These are phyloP conservation scores for Phlebiopsis gigantea DNA, from an alignment of 768 basidiomycete genomes.

Conservation along the genomic window DNA sequence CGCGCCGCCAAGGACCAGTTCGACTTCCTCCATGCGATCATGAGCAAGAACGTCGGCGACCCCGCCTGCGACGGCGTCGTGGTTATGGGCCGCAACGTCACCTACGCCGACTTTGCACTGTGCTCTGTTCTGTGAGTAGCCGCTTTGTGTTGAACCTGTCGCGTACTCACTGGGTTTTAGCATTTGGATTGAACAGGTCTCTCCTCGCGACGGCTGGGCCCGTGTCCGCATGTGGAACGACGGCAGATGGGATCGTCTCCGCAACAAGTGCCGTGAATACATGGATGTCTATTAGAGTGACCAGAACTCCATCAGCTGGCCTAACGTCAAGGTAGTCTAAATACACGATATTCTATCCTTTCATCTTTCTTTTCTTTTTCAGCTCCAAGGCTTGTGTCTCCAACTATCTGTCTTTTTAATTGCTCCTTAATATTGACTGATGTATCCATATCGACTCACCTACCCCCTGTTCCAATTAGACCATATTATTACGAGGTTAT, in stretches of 20 bases:
- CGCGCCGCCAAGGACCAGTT: conserved; percentile 60
- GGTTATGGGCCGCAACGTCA: conserved; percentile 58
- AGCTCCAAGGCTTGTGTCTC: too few relatives aligned
- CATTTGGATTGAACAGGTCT: conserved; percentile 70
- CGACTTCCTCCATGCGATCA: conserved; percentile 52
- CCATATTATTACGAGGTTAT: too few relatives aligned
- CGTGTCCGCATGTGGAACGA: conserved; percentile 64
- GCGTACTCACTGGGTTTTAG: conserved; percentile 8
- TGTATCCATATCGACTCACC: too few relatives aligned
- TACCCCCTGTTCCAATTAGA: too few relatives aligned
- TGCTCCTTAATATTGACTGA: too few relatives aligned
- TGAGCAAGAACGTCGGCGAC: conserved; percentile 57
- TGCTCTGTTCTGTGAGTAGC: conserved; percentile 49
- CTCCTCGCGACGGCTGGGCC: conserved; percentile 70
- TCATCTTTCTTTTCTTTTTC: too few relatives aligned
- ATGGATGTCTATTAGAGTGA: conserved; percentile 56
- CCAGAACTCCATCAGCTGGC: neutral
- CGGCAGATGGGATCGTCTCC: conserved; percentile 61
- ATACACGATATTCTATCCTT: too few relatives aligned
- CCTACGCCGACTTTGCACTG: conserved; percentile 70
- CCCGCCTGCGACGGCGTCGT: conserved; percentile 60
- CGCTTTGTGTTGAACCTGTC: neutral
- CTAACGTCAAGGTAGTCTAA: too few relatives aligned
- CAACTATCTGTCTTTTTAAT: too few relatives aligned
- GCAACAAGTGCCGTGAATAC: conserved; percentile 54